These are phyloP conservation scores for Neopestalotiopsis sp. DNA, from an alignment of 2,329 filamentous ascomycete species.

Conservation along the genomic window DNA sequence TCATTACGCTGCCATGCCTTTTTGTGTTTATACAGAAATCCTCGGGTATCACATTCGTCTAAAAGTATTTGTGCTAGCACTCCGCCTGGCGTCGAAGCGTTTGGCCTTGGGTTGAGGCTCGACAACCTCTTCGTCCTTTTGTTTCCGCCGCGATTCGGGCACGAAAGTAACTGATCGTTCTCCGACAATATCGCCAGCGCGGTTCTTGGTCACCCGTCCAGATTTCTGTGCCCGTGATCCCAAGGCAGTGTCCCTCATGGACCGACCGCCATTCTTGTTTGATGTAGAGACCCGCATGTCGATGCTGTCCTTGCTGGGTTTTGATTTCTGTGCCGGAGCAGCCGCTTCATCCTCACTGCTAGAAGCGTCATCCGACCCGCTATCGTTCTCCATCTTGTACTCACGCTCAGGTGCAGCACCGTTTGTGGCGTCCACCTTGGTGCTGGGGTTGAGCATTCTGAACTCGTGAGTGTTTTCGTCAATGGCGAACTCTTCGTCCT, in stretches of 20 bases:
- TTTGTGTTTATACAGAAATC: conserved; percentile 26
- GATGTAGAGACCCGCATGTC: conserved; percentile 74
- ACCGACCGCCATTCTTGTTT: conserved; percentile 65
- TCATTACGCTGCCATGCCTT: conserved; percentile 20
- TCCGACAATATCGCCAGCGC: conserved; percentile 58
- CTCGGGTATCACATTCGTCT: conserved; percentile 61
- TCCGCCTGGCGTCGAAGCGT: conserved; percentile 59
- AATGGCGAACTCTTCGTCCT: conserved; percentile 90
- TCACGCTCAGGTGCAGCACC: conserved; percentile 35
- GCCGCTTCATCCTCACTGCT: conserved; percentile 47
- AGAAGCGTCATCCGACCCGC: conserved; percentile 29
- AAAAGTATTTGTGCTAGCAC: conserved; percentile 79
- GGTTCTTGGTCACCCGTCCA: conserved; percentile 50
- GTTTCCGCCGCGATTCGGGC: conserved; percentile 62
- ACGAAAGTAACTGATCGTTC: conserved; percentile 77
- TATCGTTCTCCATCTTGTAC: conserved; percentile 53
- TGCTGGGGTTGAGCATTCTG: conserved; percentile 87
- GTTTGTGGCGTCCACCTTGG: conserved; percentile 50
- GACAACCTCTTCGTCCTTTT: conserved; percentile 32
- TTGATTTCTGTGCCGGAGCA: conserved; percentile 23
- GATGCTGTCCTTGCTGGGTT: conserved; percentile 41
- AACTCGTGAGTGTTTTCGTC: conserved; percentile 92
- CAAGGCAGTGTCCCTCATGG: conserved; percentile 60
- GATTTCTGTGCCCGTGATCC: conserved; percentile 61
- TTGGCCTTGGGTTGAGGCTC: conserved; percentile 29